Evolutionary conservation across 495 filamentous ascomycete species (phyloP).

Genomic region (Stereocaulon alpinum): DNA sequence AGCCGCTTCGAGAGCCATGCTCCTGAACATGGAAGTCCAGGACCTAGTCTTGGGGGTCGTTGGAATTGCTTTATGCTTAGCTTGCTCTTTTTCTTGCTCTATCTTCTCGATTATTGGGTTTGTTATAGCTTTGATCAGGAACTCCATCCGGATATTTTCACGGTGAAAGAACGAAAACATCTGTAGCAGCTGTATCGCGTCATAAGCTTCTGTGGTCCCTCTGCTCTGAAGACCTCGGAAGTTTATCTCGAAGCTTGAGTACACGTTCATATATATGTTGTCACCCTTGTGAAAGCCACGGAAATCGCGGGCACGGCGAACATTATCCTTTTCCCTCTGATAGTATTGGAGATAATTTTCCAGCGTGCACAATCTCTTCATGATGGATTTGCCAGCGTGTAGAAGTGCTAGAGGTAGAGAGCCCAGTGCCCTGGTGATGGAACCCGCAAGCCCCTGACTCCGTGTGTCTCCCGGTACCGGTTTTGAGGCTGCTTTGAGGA

Average conservation of each 20-base stretch:
- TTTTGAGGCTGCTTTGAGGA: conserved; percentile 30
- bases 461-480: conserved; percentile 21
- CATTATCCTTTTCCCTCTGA: conserved; percentile 20
- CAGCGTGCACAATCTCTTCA: conserved; percentile 9
- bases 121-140: conserved; percentile 21
- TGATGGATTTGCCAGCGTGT: conserved; percentile 28
- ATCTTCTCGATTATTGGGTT: conserved; percentile 15
- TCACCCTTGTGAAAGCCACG: conserved; percentile 13
- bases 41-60: background rate
- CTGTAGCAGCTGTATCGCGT: conserved; percentile 32
- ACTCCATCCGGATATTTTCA: conserved; percentile 28
- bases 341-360: conserved; percentile 26
- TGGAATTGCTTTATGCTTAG: background rate
- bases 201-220: conserved; percentile 18
- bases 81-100: conserved; percentile 5
- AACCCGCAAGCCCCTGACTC: conserved; percentile 17
- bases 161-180: conserved; percentile 32
- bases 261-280: conserved; percentile 26
- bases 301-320: conserved; percentile 21
- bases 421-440: conserved; percentile 27
- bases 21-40: conserved; percentile 8
- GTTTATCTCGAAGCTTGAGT: conserved; percentile 28
- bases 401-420: conserved; percentile 31
- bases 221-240: conserved; percentile 21
- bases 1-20: conserved; percentile 1